These are phyloP conservation scores for Leucosporidium creatinivorum DNA, from an alignment of 768 basidiomycete genomes.

Conservation along the genomic window DNA sequence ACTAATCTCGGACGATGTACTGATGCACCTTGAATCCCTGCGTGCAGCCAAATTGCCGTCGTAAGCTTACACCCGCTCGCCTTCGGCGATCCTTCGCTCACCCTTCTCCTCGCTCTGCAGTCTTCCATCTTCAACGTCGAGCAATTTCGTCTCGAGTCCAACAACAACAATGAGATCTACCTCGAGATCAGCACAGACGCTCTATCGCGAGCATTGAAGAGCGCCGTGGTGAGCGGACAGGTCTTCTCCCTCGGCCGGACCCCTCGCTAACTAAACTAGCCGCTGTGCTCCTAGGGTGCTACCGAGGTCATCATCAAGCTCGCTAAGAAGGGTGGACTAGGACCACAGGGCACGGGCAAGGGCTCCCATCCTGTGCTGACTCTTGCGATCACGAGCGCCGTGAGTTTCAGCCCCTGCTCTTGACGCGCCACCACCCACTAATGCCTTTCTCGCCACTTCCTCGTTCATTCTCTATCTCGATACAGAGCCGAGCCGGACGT, in stretches of 20 bases:
- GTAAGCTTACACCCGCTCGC: slow-evolving; percentile 7
- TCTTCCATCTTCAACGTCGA: slow-evolving; percentile 46
- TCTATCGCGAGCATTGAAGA: slow-evolving; percentile 57
- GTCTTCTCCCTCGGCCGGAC: slow-evolving; percentile 45
- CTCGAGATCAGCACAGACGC: slow-evolving; percentile 66
- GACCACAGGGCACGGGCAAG: slow-evolving; percentile 7
- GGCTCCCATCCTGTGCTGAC: slow-evolving; percentile 57
- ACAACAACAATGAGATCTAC: slow-evolving; percentile 71
- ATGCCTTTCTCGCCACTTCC: background rate
- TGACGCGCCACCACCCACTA: too few species aligned
- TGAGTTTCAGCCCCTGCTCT: slow-evolving; percentile 3
- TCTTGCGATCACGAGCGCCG: slow-evolving; percentile 58
- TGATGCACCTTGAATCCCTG: background rate
- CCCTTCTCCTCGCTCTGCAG: slow-evolving; percentile 41
- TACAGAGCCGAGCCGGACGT: slow-evolving; percentile 57
- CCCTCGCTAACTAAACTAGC: slow-evolving; percentile 42
- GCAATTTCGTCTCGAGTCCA: slow-evolving; percentile 78
- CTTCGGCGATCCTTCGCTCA: slow-evolving; percentile 34
- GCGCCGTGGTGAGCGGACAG: slow-evolving; percentile 36
- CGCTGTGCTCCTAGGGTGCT: slow-evolving; percentile 40
- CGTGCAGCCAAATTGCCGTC: slow-evolving; percentile 34
- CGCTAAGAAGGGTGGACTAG: slow-evolving; percentile 66
- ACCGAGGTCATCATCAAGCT: slow-evolving; percentile 70
- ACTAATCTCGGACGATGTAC: too few species aligned
- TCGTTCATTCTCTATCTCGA: background rate